These are phyloP conservation scores for Colletotrichum gloeosporioides DNA, from an alignment of 2,329 filamentous ascomycete species.

Conservation along the genomic window DNA sequence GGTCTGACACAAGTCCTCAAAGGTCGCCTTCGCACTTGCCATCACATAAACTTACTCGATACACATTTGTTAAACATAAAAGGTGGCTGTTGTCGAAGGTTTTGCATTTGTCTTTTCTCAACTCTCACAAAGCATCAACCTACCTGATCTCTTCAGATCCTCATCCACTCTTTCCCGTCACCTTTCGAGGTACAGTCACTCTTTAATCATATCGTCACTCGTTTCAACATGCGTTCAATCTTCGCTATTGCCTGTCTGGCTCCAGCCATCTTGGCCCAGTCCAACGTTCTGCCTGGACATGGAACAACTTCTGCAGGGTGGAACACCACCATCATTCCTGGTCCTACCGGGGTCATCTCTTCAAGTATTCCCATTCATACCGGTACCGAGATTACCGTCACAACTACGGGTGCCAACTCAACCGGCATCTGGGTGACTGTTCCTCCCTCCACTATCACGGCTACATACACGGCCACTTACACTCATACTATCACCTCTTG, in stretches of 20 bases:
- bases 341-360: neutral
- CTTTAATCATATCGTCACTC: neutral
- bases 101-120: neutral
- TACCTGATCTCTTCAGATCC: neutral
- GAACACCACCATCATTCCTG: neutral
- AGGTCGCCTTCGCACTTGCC: neutral
- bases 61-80: neutral
- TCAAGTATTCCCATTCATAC: neutral
- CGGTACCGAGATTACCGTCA: neutral
- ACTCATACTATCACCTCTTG: neutral
- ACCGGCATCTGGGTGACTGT: neutral
- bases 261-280: neutral
- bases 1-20: neutral
- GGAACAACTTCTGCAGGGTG: neutral
- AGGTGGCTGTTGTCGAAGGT: neutral
- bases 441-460: neutral
- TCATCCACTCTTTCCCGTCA: neutral
- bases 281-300: neutral
- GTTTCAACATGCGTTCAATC: neutral
- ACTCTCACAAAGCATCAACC: neutral
- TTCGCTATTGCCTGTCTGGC: neutral
- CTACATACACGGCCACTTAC: slow-evolving; percentile 1
- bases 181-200: neutral
- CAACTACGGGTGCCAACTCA: neutral
- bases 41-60: neutral